phyloP scores from a whole-genome alignment of 2,329 filamentous ascomycete genomes.

The Pezicula carpinea region DNA sequence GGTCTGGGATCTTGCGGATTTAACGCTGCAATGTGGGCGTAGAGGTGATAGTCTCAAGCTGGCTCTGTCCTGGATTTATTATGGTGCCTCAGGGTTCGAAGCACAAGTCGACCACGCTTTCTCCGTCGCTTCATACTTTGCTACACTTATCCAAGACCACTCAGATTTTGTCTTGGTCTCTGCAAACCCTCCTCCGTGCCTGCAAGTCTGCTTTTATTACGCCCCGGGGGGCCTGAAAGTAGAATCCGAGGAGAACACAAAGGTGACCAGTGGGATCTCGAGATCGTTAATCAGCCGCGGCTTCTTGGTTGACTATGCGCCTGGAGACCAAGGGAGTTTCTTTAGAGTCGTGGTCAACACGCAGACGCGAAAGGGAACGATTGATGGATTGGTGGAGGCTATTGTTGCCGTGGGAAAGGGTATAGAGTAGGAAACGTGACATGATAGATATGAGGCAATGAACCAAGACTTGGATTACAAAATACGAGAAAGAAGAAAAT shows the following conservation, averaged over 20 bases:
- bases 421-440: neutral
- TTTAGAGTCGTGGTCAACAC: conserved; percentile 67
- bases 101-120: conserved; percentile 69
- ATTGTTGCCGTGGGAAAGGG: conserved; percentile 37
- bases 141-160: conserved; percentile 48
- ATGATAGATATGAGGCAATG: neutral
- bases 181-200: conserved; percentile 73
- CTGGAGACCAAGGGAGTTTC: conserved; percentile 55
- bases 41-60: conserved; percentile 83
- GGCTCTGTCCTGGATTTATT: conserved; percentile 84
- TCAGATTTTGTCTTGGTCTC: conserved; percentile 67
- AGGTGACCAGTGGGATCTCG: conserved; percentile 50
- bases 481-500: too few species aligned
- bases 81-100: conserved; percentile 72
- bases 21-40: conserved; percentile 90
- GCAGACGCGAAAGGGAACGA: conserved; percentile 51
- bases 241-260: conserved; percentile 43
- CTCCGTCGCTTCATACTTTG: conserved; percentile 64
- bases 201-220: conserved; percentile 95
- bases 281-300: conserved; percentile 50
- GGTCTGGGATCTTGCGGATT: conserved; percentile 83
- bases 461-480: neutral
- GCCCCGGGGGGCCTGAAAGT: conserved; percentile 50
- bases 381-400: conserved; percentile 57
- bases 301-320: conserved; percentile 59